These are phyloP conservation scores for Neofusicoccum ribis DNA, from an alignment of 2,329 filamentous ascomycete species.

Conservation along the genomic window DNA sequence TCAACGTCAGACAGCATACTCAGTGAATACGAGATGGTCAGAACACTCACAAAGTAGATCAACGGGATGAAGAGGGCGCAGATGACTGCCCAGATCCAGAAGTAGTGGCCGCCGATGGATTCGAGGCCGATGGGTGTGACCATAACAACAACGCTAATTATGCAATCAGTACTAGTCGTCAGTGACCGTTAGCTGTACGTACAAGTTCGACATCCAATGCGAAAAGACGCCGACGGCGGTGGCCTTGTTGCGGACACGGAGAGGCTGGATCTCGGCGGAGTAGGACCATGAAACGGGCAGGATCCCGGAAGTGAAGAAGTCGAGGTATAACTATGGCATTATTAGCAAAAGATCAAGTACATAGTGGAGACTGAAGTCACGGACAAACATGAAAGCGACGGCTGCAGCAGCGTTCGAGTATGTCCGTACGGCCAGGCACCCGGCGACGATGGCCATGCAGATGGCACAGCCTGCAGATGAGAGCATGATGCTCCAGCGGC, in stretches of 20 bases:
- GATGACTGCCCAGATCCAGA: constrained; percentile 20
- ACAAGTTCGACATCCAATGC: constrained; percentile 6
- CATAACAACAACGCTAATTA: constrained; percentile 6
- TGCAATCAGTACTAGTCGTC: no score
- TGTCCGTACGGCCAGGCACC: constrained; percentile 29
- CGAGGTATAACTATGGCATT: constrained; percentile 3
- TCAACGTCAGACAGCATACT: background rate
- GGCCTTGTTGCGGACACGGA: constrained; percentile 17
- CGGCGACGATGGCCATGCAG: constrained; percentile 38
- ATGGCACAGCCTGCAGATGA: constrained; percentile 34
- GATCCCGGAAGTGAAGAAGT: constrained; percentile 31
- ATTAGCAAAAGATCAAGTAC: background rate
- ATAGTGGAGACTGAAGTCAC: background rate
- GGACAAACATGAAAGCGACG: constrained; percentile 35
- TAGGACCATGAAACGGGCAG: constrained; percentile 33
- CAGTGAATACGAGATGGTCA: no score
- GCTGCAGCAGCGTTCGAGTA: constrained; percentile 31
- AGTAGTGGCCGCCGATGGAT: constrained; percentile 15
- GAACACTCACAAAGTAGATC: constrained; percentile 3
- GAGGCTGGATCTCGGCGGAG: constrained; percentile 12
- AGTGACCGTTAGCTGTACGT: background rate
- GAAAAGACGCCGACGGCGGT: constrained; percentile 12
- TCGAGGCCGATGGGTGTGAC: constrained; percentile 13
- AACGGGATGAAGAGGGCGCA: constrained; percentile 14
- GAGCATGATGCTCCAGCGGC: constrained; percentile 30